These are phyloP conservation scores for Penicillium salamii DNA, from an alignment of 495 filamentous ascomycete species.

Conservation along the genomic window DNA sequence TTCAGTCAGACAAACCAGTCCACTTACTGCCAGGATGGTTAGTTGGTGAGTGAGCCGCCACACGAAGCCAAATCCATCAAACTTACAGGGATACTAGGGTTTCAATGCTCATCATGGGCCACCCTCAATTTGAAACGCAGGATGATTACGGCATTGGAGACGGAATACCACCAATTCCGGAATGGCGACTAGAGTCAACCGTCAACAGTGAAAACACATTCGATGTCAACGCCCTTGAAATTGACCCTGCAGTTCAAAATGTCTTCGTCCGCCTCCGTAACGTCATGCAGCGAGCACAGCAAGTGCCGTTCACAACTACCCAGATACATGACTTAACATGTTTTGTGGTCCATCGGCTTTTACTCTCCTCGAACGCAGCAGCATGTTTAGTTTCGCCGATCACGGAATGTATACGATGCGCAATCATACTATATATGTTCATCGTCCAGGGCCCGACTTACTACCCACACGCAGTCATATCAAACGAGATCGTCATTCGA, in stretches of 20 bases:
- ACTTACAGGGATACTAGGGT: constrained; percentile 36
- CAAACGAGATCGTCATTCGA: constrained; percentile 28
- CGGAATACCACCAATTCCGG: constrained; percentile 41
- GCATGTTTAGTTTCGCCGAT: constrained; percentile 16
- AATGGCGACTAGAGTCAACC: constrained; percentile 38
- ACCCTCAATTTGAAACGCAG: constrained; percentile 48
- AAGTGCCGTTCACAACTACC: constrained; percentile 28
- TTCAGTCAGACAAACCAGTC: constrained; percentile 43
- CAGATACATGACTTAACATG: constrained; percentile 49
- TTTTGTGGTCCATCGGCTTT: constrained; percentile 46
- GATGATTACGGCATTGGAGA: constrained; percentile 45
- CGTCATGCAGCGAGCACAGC: constrained; percentile 30
- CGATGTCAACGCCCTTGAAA: constrained; percentile 16
- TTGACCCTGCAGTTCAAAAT: constrained; percentile 33
- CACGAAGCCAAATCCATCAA: background rate
- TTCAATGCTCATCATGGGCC: constrained; percentile 46
- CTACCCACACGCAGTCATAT: constrained; percentile 43
- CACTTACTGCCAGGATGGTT: constrained; percentile 51
- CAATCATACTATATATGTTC: constrained; percentile 48
- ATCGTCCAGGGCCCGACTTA: constrained; percentile 50
- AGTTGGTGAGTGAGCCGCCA: constrained; percentile 36
- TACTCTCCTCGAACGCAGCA: constrained; percentile 22
- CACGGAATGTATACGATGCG: constrained; percentile 45
- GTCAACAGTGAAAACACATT: constrained; percentile 3
- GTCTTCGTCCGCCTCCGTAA: constrained; percentile 40